Evolutionary conservation across 2,329 filamentous ascomycete genomes (phyloP).

Genomic region (Nemania abortiva): DNA sequence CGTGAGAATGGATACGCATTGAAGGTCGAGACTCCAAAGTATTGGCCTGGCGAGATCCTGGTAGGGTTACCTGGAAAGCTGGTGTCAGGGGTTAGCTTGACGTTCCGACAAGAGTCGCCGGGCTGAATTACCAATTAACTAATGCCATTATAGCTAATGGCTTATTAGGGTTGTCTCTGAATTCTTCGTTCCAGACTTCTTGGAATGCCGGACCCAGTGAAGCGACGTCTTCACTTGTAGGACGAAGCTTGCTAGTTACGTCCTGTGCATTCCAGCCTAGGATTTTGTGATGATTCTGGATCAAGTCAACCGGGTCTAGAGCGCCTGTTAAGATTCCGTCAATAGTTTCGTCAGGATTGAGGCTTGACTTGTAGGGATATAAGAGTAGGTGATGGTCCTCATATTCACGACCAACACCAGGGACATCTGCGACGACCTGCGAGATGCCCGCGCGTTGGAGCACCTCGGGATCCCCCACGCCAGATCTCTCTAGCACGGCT

Average conservation of each 20-base stretch:
- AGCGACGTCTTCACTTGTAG: constrained; percentile 62
- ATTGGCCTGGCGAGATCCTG: not conserved
- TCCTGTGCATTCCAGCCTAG: constrained; percentile 68
- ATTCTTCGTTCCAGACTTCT: constrained; percentile 63
- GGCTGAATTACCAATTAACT: constrained; percentile 42
- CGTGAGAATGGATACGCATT: not conserved
- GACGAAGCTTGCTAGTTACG: constrained; percentile 62
- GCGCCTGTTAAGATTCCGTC: too few species aligned
- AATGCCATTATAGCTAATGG: constrained; percentile 59
- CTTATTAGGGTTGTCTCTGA: constrained; percentile 53
- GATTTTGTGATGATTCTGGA: constrained; percentile 37
- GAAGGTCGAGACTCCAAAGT: not conserved
- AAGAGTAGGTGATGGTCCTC: too few species aligned
- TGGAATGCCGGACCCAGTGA: constrained; percentile 63
- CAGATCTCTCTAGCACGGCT: too few species aligned
- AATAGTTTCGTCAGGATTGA: too few species aligned
- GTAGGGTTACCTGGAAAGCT: not conserved
- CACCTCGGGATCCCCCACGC: too few species aligned
- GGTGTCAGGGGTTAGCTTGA: not conserved
- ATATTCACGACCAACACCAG: too few species aligned
- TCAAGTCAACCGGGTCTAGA: too few species aligned
- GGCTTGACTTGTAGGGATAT: too few species aligned
- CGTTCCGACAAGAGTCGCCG: not conserved
- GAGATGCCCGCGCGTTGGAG: too few species aligned
- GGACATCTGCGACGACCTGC: too few species aligned